Conservation (phyloP, 768 basidiomycete species). For the Tricholoma terreum region DNA sequence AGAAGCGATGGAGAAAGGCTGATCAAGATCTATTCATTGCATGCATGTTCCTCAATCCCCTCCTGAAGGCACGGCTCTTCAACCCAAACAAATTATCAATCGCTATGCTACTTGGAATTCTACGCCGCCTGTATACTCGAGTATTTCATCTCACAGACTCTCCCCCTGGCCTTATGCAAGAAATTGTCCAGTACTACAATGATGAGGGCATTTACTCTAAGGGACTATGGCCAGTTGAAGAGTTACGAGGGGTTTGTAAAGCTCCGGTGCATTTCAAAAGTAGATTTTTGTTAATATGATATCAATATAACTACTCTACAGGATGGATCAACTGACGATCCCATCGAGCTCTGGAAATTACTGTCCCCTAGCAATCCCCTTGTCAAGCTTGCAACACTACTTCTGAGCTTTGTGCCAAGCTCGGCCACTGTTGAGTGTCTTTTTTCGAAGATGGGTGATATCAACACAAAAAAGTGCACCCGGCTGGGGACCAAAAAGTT, state of each 20-base stretch:
- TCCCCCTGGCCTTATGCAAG: too few relatives aligned
- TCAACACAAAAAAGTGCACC: background rate
- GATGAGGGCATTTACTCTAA: too few relatives aligned
- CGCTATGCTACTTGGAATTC: background rate
- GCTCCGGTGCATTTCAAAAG: too few relatives aligned
- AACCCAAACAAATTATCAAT: background rate
- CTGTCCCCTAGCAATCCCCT: too few relatives aligned
- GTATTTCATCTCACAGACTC: background rate
- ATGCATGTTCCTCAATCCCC: slow-evolving; percentile 26
- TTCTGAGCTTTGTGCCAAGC: background rate
- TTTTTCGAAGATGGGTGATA: background rate
- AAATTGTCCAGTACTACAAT: too few relatives aligned
- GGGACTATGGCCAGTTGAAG: too few relatives aligned
- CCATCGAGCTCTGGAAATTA: too few relatives aligned
- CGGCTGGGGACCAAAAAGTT: background rate
- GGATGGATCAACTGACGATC: too few relatives aligned
- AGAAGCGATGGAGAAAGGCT: slow-evolving; percentile 23
- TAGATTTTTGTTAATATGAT: too few relatives aligned
- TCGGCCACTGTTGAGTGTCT: background rate
- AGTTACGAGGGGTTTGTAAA: too few relatives aligned
- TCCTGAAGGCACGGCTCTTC: background rate
- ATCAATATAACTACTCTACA: too few relatives aligned
- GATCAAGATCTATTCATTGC: slow-evolving; percentile 32
- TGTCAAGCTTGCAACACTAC: background rate
- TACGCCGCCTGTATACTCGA: background rate